A percentile compares a stretch with the other conserved stretches of the same genome.
Evolutionary conservation across 2,329 filamentous ascomycete genomes (phyloP).

Genomic region (Colletotrichum sp.): DNA sequence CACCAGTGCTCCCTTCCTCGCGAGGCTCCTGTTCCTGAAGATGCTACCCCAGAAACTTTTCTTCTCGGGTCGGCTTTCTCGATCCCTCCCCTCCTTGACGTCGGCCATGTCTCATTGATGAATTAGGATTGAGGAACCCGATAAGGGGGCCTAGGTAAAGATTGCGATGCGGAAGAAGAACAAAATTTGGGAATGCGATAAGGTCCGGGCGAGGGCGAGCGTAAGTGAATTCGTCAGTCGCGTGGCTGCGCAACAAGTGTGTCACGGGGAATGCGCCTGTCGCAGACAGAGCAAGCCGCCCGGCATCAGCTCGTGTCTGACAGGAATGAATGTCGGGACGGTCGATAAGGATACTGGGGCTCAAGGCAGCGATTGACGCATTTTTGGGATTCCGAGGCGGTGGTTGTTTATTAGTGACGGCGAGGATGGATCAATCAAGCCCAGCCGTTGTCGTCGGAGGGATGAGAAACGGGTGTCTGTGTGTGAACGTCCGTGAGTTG

Average conservation of each 20-base stretch:
- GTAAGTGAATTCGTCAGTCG: slow-evolving; percentile 17
- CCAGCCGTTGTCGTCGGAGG: not conserved
- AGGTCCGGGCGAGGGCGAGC: not conserved
- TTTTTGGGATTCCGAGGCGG: not conserved
- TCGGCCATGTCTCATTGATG: slow-evolving; percentile 34
- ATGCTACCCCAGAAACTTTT: slow-evolving; percentile 54
- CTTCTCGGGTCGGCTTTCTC: slow-evolving; percentile 37
- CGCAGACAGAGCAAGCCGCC: slow-evolving; percentile 4
- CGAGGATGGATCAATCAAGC: not conserved
- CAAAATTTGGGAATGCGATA: not conserved
- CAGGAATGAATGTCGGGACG: not conserved
- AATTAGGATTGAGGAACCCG: not conserved
- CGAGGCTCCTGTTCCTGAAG: slow-evolving; percentile 52
- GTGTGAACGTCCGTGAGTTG: slow-evolving; percentile 18
- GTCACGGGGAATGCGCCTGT: slow-evolving; percentile 23
- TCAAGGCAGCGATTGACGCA: not conserved
- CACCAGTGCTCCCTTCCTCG: slow-evolving; percentile 42
- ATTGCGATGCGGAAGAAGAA: not conserved
- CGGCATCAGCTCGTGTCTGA: slow-evolving; percentile 6
- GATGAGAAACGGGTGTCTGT: slow-evolving; percentile 11
- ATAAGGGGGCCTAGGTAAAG: not conserved
- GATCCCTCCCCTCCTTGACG: slow-evolving; percentile 25
- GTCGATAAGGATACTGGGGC: not conserved
- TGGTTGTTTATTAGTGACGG: not conserved
- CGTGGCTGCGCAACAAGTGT: slow-evolving; percentile 22